A percentile compares a stretch with the other conserved stretches of the same genome.
Conservation (phyloP, 352 stramenopile species). For the Phytopythium mirpurense region DNA sequence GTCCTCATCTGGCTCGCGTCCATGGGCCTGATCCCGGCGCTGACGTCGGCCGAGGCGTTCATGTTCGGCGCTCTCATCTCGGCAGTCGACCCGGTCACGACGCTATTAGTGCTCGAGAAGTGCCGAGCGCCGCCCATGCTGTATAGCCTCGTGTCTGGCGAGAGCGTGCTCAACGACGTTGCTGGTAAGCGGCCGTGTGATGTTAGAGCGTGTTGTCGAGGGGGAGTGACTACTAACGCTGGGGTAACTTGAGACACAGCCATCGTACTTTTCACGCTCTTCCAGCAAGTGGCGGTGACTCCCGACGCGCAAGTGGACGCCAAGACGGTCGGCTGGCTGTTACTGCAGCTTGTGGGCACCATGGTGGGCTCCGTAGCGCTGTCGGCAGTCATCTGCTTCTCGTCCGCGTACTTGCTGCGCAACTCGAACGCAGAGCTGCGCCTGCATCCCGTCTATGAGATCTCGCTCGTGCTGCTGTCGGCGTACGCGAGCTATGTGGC, state of each 20-base stretch:
- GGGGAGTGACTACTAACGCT: too few species aligned
- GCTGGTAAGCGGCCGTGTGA: too few species aligned
- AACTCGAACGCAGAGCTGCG: conserved; percentile 30
- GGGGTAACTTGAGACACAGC: conserved; percentile 12
- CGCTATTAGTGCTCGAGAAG: conserved; percentile 74
- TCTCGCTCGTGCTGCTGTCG: conserved; percentile 61
- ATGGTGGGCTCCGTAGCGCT: conserved; percentile 41
- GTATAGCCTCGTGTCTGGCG: conserved; percentile 87
- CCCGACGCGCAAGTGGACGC: conserved; percentile 29
- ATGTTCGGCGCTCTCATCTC: conserved; percentile 78
- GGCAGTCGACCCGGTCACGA: conserved; percentile 82
- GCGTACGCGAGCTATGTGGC: conserved; percentile 72
- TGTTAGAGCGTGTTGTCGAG: too few species aligned
- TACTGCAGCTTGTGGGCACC: conserved; percentile 29
- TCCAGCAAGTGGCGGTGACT: conserved; percentile 43
- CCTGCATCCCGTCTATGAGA: conserved; percentile 51
- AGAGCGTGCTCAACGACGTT: conserved; percentile 83
- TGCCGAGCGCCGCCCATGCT: conserved; percentile 38
- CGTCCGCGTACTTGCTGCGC: conserved; percentile 37
- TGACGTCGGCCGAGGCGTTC: conserved; percentile 58
- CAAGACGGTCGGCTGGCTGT: conserved; percentile 15
- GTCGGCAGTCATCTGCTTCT: conserved; percentile 36
- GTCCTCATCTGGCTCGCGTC: conserved; percentile 38
- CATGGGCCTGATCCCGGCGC: conserved; percentile 25
- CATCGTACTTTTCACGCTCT: conserved; percentile 73